Conservation (phyloP, 495 filamentous ascomycete genomes). For the Daldinia bambusicola region DNA sequence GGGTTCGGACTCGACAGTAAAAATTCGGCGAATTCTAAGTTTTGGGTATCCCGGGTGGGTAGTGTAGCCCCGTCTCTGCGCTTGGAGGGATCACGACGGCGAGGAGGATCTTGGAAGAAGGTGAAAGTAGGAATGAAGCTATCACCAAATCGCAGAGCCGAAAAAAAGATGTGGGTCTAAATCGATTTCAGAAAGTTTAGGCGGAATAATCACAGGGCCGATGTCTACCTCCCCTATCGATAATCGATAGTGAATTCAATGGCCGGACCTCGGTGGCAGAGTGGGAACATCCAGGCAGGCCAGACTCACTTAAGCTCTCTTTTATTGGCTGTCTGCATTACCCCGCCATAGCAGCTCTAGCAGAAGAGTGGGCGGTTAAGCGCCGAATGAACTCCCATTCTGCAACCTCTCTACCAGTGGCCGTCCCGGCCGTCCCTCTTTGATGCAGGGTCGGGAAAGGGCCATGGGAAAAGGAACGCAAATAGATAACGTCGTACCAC, state of each 20-base stretch:
- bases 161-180: conserved; percentile 26
- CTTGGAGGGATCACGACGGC: not conserved
- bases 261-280: no score
- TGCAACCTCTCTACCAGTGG: conserved; percentile 4
- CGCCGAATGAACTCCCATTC: conserved; percentile 34
- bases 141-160: conserved; percentile 15
- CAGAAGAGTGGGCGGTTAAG: conserved; percentile 44
- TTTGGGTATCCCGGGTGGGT: not conserved
- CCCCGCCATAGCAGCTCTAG: conserved; percentile 41
- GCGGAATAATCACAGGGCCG: conserved; percentile 25
- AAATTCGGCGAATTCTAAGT: not conserved
- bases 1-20: not conserved
- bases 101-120: not conserved
- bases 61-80: not conserved
- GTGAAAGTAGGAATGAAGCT: conserved; percentile 14
- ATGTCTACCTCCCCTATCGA: conserved; percentile 25
- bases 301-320: no score
- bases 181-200: conserved; percentile 11
- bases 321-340: conserved; percentile 27
- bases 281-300: no score
- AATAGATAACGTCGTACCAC: conserved; percentile 20
- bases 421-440: not conserved
- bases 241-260: no score
- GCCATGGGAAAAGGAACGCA: no score
- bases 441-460: conserved; percentile 22